Percentiles rank a stretch among this genome's conserved stretches.
These are phyloP conservation scores for Candida oleophila DNA, from an alignment of 805 yeast species.

Conservation along the genomic window DNA sequence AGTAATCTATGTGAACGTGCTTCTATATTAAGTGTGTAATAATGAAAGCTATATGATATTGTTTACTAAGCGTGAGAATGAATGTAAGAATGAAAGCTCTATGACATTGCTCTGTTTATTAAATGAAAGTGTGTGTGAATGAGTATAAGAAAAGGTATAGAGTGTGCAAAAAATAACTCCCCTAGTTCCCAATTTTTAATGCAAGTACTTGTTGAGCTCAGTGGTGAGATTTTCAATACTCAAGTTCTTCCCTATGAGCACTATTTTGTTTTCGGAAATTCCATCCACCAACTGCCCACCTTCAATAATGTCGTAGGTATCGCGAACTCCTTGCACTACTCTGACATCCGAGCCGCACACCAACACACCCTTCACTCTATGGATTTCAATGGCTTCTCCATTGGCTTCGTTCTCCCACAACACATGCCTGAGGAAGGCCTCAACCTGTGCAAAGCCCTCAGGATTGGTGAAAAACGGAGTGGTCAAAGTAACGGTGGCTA, in stretches of 20 bases:
- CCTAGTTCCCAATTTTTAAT: no score
- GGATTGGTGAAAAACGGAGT: slow-evolving; percentile 40
- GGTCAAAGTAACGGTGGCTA: slow-evolving; percentile 38
- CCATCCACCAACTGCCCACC: slow-evolving; percentile 37
- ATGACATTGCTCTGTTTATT: no score
- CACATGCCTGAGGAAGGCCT: slow-evolving; percentile 62
- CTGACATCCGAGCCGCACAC: slow-evolving; percentile 39
- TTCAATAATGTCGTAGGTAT: slow-evolving; percentile 78
- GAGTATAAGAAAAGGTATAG: background rate
- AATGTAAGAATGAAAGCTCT: no score
- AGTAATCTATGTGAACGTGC: no score
- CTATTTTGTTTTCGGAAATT: slow-evolving; percentile 53
- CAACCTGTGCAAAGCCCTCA: slow-evolving; percentile 46
- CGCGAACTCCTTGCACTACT: slow-evolving; percentile 89
- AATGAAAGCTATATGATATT: no score
- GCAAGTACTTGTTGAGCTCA: slow-evolving; percentile 24
- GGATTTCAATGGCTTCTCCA: slow-evolving; percentile 59
- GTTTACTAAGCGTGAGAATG: no score
- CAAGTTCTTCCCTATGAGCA: slow-evolving; percentile 72
- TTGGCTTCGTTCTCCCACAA: slow-evolving; percentile 67
- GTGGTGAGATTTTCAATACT: slow-evolving; percentile 28
- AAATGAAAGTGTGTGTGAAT: no score
- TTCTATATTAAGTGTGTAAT: no score
- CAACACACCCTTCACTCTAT: slow-evolving; percentile 77
- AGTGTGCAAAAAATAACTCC: no score